A percentile compares a stretch with the other conserved stretches of the same genome.
These are phyloP conservation scores for Candida mesenterica DNA, from an alignment of 1,139 yeast genomes.

Conservation along the genomic window DNA sequence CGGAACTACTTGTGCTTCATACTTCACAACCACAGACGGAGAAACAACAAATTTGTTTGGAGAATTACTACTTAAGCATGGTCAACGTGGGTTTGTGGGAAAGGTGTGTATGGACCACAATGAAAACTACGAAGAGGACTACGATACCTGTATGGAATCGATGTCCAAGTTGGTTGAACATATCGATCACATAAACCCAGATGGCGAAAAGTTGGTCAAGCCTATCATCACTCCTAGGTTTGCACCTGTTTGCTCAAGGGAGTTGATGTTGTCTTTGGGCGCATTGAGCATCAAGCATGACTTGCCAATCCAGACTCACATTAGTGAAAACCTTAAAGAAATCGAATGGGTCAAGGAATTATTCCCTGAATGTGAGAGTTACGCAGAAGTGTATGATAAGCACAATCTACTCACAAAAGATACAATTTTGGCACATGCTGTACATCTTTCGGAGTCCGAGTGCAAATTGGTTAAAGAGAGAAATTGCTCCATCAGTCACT, in stretches of 20 bases:
- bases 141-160: slow-evolving; percentile 57
- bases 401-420: slow-evolving; percentile 57
- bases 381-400: slow-evolving; percentile 75
- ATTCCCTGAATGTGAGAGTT: slow-evolving; percentile 68
- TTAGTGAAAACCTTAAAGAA: slow-evolving; percentile 77
- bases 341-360: slow-evolving; percentile 69
- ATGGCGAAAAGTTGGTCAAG: slow-evolving; percentile 44
- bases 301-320: slow-evolving; percentile 84
- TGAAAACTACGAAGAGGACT: slow-evolving; percentile 58
- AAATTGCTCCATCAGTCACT: slow-evolving; percentile 79
- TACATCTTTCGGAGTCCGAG: slow-evolving; percentile 71
- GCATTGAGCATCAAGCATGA: slow-evolving; percentile 45
- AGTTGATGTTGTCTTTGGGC: slow-evolving; percentile 64
- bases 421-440: slow-evolving; percentile 87
- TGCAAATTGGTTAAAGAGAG: slow-evolving; percentile 51
- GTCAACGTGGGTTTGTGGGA: slow-evolving; percentile 90
- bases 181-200: slow-evolving; percentile 52
- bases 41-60: slow-evolving; percentile 76
- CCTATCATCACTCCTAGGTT: slow-evolving; percentile 92
- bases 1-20: slow-evolving; percentile 93
- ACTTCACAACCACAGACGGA: slow-evolving; percentile 84
- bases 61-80: slow-evolving; percentile 58
- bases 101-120: slow-evolving; percentile 84
- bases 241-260: slow-evolving; percentile 82
- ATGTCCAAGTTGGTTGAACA: slow-evolving; percentile 59